phyloP scores from a whole-genome alignment of 768 basidiomycete genomes.

The Lentinula raphanica region DNA sequence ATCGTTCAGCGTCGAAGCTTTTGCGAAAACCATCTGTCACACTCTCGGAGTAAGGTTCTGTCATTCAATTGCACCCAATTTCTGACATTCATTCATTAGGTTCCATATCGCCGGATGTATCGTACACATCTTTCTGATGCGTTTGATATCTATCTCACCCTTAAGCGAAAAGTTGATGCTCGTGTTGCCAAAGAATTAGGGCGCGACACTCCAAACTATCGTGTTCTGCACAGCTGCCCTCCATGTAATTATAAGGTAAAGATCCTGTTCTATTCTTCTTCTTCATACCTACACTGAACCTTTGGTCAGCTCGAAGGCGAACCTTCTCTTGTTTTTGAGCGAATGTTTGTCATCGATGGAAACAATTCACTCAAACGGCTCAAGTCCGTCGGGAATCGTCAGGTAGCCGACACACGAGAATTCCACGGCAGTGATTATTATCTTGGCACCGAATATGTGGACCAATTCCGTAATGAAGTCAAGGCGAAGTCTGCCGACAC shows the following conservation, averaged over 20 bases:
- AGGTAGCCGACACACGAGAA: slow-evolving; percentile 10
- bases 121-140: slow-evolving; percentile 18
- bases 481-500: neutral
- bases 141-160: slow-evolving; percentile 23
- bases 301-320: neutral
- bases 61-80: no score
- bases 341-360: no score
- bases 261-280: neutral
- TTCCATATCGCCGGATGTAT: slow-evolving; percentile 14
- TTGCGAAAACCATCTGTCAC: no score
- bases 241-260: no score
- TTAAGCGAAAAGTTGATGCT: slow-evolving; percentile 10
- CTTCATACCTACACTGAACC: neutral
- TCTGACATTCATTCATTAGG: no score
- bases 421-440: slow-evolving; percentile 12
- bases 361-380: no score
- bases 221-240: slow-evolving; percentile 15
- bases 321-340: no score
- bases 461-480: slow-evolving; percentile 27
- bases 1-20: no score
- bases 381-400: slow-evolving; percentile 4
- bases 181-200: slow-evolving; percentile 7
- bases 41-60: no score
- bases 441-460: slow-evolving; percentile 15
- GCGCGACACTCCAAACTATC: slow-evolving; percentile 15